Evolutionary conservation across 495 filamentous ascomycete genomes (phyloP).

Genomic region (Venustampulla echinocandica): DNA sequence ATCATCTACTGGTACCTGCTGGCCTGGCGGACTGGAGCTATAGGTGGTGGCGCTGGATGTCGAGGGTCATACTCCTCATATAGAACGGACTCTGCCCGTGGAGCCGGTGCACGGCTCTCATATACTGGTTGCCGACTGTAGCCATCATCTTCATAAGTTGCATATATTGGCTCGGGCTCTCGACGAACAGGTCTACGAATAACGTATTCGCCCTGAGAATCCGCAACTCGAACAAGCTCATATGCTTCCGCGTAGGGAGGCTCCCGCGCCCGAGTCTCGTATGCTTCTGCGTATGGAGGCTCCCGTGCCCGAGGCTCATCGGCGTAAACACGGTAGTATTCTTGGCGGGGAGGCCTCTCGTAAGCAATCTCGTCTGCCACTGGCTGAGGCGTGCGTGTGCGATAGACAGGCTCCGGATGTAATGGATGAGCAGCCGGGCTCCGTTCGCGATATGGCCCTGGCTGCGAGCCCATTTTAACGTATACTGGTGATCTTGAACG

Average conservation of each 20-base stretch:
- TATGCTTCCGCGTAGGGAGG: conserved; percentile 28
- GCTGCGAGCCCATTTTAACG: conserved; percentile 18
- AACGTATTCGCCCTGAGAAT: conserved; percentile 36
- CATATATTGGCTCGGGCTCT: conserved; percentile 21
- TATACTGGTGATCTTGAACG: conserved; percentile 28
- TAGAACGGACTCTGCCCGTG: conserved; percentile 22
- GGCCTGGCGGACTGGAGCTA: conserved; percentile 12
- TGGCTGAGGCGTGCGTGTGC: conserved; percentile 8
- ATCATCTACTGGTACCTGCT: conserved; percentile 17
- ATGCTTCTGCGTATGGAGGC: conserved; percentile 27
- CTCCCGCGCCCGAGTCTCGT: too few relatives aligned
- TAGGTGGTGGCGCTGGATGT: conserved; percentile 15
- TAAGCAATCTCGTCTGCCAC: conserved; percentile 17
- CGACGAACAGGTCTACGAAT: conserved; percentile 34
- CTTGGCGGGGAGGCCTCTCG: conserved; percentile 20
- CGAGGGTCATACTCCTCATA: conserved; percentile 36
- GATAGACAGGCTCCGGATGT: conserved; percentile 17
- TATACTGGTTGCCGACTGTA: conserved; percentile 19
- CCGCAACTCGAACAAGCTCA: conserved; percentile 37
- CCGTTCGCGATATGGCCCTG: conserved; percentile 12
- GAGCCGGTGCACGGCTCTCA: conserved; percentile 12
- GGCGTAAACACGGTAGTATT: conserved; percentile 28
- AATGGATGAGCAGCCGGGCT: conserved; percentile 10
- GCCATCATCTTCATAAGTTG: conserved; percentile 17
- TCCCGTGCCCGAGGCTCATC: conserved; percentile 24